Evolutionary conservation across 169 alveolate species (phyloP), one percentile per base, ranked within the genome.

Genomic region (Eimeria falciformis): DNA sequence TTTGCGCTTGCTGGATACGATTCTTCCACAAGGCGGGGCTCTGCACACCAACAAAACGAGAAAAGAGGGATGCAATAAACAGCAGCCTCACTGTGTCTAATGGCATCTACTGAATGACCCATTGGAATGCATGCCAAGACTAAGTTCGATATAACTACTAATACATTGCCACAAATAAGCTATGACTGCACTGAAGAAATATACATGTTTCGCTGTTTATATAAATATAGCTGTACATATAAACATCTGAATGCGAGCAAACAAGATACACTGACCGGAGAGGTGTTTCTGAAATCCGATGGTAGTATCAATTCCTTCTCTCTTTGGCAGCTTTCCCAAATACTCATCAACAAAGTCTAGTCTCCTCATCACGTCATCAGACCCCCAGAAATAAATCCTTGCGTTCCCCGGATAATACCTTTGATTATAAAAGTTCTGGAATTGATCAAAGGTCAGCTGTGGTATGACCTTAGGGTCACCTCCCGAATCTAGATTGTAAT

Each of bases 401-500:
- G 97, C 94, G 58, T 97, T 97, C 68, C 95, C 87, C 18, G 98
- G 98, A 45, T 96, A 95, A 91, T 97, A 97, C 91, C 92, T 94
- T 62, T 91, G 88, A 29, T 95, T 82, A 86, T 96, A 95, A 78
- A 96, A 96, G 43, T 90, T 91, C 85, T 91, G 95, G 89, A 97
- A 95, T 65, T 95, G 95, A 45, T 94, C 97, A 65, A 94, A 96
- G 17, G 95, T 87, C 84, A 97, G 94, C 21, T 17, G n/a, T 27
- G 97, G 96, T n/a, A 97, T 96, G 66, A 79, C 94, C 62, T 93
- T 85, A 4, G 98, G 98, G 90, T 96, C 96, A 11, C 98, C 98
- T 18, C 98, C 98, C 40, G 96, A 94, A 75, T 94, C 97, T 33
- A 89, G 94, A 21, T 94, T 91, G 91, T 97, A 97, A 46, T 55